Base-by-base conservation (phyloP, 176 grass and related monocot species). In the Oryza brachyantha region DNA sequence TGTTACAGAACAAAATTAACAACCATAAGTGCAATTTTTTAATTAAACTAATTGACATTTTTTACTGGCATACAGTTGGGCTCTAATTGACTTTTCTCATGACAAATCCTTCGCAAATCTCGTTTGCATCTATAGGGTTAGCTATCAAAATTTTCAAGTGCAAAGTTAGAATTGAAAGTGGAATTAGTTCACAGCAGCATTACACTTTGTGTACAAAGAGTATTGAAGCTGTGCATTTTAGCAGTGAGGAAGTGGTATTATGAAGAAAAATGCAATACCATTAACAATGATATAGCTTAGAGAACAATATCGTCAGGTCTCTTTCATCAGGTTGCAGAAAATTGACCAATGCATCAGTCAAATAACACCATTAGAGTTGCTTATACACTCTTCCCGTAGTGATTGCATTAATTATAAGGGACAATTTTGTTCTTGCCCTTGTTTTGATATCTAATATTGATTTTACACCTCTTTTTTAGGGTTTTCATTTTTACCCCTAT, bases 261-360 rank as follows among this genome's bases (percentile, higher is more conserved):
- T 61, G 59, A 83, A 73, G 6, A 72, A 66, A 64, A 72, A 34
- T 41, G 64, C 19, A 64, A 60, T 29, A 72, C 32, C 50, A 45
- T 59, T 72, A 61, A 61, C 13, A 73, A 68, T 22, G 2, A 38
- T 66, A 78, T 57, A 24, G n/a, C 10, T 24, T 46, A 48, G 61
- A 80, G 24, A 80, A 72, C 25, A 22, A 67, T 80, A 55, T 48
- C 35, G 43, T 79, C 14, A 13, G 64, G 24, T 7, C 11, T 64
- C 77, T 66, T 57, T 24, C 25, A 76, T 66, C 24, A 82, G 55
- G 21, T 85, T 89, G 69, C 80, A 89, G 68, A 83, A 87, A 57
- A 81, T 83, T 52, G 84, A 19, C 74, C 74, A 42, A 94, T 67
- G 79, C 84, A 80, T 78, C 79, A 46, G 88, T 64, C 62, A 92